Base-by-base conservation (phyloP, 1,284 basidiomycete genomes). In the Marasmius tenuissimus region DNA sequence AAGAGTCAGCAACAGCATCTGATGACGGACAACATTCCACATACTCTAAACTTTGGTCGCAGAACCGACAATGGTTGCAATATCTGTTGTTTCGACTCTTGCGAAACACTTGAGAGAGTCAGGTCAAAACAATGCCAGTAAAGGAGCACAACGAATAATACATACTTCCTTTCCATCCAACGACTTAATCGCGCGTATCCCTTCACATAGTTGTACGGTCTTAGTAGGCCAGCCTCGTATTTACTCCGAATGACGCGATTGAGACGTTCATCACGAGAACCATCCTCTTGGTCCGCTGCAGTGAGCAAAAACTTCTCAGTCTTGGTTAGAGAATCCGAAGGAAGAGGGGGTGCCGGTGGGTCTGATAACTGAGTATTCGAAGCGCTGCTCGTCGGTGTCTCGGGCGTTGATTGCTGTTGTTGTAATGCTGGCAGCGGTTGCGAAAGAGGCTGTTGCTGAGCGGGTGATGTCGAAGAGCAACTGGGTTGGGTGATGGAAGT, bases 151-250 rank as follows among this genome's bases (percentile, higher is more conserved):
- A 62, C 49, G 27, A 61, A 47, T 54, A 9, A 52, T 38, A 10
- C 58, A 3, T 71, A 93, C 92, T 96, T 94, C 69, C 86, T 81
- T 71, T 97, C 96, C 94, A 98, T 97, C 96, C 96, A 98, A 56
- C 92, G 83, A 63, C 89, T 93, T 67, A 97, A 77, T 59, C 95
- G 81, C 20, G 93, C 91, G 71, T 97, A 97, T 0, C 95, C 95
- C 71, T 94, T 95, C 62, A 97, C 94, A 72, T 98, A 97, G 76
- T 98, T 97, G 72, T 97, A 98, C 0, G 97, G 97, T 70, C 94
- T 94, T 63, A 98, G 77, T 48, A 99, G 75, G 0, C 96, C 97
- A 1, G 96, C 97, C 72, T 98, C 96, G 76, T 97, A 98, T 76
- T 98, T 98, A 70, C 93, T 96, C 66, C 93, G 88, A 69, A 98